Conservation (phyloP, 768 basidiomycete species). For the Neoboletus brunneissimus region DNA sequence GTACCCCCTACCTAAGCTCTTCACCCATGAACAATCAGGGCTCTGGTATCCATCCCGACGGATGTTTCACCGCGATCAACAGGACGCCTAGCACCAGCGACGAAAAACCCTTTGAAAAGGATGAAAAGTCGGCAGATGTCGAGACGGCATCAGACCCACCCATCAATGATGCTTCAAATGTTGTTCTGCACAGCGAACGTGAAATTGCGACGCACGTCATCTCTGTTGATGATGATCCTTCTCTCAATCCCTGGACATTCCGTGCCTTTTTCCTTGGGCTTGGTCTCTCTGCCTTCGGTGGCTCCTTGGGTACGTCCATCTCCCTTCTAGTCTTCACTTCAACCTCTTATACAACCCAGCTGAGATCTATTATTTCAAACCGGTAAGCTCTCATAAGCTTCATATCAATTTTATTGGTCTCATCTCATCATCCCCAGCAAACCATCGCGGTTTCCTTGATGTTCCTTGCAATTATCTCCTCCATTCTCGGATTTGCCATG, state of each 20-base stretch:
- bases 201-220: conserved; percentile 49
- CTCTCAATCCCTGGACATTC: conserved; percentile 36
- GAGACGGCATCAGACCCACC: conserved; percentile 21
- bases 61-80: neutral
- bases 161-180: conserved; percentile 7
- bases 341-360: conserved; percentile 29
- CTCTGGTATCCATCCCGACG: neutral
- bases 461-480: conserved; percentile 52
- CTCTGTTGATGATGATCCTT: conserved; percentile 33
- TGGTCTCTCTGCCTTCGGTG: conserved; percentile 50
- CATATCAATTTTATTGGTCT: neutral
- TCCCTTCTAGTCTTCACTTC: neutral
- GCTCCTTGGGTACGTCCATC: conserved; percentile 41
- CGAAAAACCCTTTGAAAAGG: conserved; percentile 10
- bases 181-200: conserved; percentile 40
- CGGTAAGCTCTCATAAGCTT: conserved; percentile 28
- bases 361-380: conserved; percentile 62
- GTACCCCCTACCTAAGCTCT: neutral
- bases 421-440: conserved; percentile 37
- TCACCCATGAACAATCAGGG: conserved; percentile 5
- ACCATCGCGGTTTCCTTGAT: conserved; percentile 49
- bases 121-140: conserved; percentile 26
- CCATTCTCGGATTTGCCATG: conserved; percentile 46
- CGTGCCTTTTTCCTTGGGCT: conserved; percentile 53
- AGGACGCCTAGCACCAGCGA: neutral